Conservation (phyloP, 2,329 filamentous ascomycete species). For the Fusarium albidum region DNA sequence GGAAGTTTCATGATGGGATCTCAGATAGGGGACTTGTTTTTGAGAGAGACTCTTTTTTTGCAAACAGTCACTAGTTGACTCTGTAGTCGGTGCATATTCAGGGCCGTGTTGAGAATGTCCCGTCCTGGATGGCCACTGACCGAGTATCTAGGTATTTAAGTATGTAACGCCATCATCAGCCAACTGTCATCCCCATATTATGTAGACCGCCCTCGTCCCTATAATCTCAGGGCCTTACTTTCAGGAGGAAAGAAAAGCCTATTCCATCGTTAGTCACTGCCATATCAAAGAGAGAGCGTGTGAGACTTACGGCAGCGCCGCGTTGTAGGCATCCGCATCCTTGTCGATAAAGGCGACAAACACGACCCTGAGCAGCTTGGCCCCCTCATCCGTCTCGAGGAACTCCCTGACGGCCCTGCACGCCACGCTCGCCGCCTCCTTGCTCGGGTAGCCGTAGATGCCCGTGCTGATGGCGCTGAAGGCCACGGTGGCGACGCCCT, state of each 20-base stretch:
- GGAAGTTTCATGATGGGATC: too few species aligned
- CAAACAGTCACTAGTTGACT: too few species aligned
- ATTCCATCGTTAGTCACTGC: neutral
- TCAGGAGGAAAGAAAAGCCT: constrained; percentile 41
- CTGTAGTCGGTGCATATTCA: too few species aligned
- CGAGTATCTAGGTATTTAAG: too few species aligned
- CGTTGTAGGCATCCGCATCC: constrained; percentile 77
- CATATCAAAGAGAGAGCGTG: neutral
- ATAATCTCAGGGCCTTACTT: neutral
- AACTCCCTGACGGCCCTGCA: constrained; percentile 65
- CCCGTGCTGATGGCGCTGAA: constrained; percentile 90
- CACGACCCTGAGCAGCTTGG: constrained; percentile 74
- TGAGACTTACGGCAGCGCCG: constrained; percentile 75
- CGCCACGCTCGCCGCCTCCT: constrained; percentile 76
- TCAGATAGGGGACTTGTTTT: too few species aligned
- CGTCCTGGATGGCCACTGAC: too few species aligned
- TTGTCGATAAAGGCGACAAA: constrained; percentile 86
- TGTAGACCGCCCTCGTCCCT: too few species aligned
- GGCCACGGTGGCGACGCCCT: constrained; percentile 75
- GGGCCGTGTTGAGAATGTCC: too few species aligned
- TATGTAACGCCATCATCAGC: too few species aligned
- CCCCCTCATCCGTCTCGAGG: constrained; percentile 55
- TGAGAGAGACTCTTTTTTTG: too few species aligned
- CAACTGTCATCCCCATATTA: too few species aligned
- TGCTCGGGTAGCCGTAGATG: constrained; percentile 85